phyloP scores from a whole-genome alignment of 257 asterid genomes.

The Solanum chiquidenum region DNA sequence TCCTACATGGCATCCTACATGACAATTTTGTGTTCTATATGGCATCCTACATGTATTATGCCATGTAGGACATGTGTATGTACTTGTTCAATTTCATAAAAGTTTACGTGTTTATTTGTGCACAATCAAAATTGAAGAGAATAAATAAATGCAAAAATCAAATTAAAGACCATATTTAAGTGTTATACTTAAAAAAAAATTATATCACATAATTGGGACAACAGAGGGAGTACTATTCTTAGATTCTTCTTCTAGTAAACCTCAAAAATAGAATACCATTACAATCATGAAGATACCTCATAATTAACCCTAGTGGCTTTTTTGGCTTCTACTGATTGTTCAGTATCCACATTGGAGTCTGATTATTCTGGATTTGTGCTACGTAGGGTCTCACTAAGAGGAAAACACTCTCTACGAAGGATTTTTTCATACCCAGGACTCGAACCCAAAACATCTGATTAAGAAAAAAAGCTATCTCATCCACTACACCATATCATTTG shows the following conservation, averaged over 20 bases:
- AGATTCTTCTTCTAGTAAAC: neutral
- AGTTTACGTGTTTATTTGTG: neutral
- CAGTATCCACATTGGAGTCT: no score
- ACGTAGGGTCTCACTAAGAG: neutral
- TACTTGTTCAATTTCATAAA: neutral
- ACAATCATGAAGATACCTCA: neutral
- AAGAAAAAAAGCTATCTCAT: fast-evolving
- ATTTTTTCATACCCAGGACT: no score
- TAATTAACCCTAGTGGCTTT: neutral
- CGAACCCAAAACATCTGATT: neutral
- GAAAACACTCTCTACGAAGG: no score
- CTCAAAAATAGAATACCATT: neutral
- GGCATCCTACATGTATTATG: neutral
- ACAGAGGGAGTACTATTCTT: neutral
- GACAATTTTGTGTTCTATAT: neutral
- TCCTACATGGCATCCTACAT: neutral
- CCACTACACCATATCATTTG: neutral
- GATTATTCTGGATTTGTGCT: no score
- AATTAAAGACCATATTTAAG: neutral
- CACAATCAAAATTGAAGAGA: neutral
- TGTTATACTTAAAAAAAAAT: neutral
- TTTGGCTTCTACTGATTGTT: no score
- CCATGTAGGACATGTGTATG: neutral
- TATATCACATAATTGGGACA: neutral
- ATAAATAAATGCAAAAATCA: no score